Percentiles rank a stretch among this genome's conserved stretches.
Conservation (phyloP, 805 yeast genomes). For the Candida cerambycidarum region DNA sequence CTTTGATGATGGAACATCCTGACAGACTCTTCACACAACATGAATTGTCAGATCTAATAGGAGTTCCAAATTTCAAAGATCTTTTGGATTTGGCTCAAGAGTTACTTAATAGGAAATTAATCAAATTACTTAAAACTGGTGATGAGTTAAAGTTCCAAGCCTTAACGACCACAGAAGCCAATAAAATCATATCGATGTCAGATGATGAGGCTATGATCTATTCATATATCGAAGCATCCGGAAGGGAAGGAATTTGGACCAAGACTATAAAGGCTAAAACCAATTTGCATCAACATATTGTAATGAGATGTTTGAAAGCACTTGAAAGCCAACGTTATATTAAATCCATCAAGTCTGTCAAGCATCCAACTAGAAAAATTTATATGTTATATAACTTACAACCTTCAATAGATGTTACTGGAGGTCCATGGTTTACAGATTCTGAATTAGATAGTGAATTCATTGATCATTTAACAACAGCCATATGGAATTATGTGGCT, state of each 20-base stretch:
- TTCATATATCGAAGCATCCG: constrained; percentile 87
- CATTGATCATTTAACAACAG: constrained; percentile 77
- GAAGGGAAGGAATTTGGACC: constrained; percentile 96
- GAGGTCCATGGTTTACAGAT: constrained; percentile 99
- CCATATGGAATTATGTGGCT: constrained; percentile 85
- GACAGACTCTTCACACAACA: constrained; percentile 61
- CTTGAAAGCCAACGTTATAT: constrained; percentile 80
- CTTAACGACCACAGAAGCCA: constrained; percentile 70
- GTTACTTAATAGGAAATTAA: constrained; percentile 54
- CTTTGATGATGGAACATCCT: constrained; percentile 56
- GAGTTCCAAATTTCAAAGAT: constrained; percentile 43
- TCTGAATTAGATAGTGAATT: constrained; percentile 93
- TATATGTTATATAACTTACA: constrained; percentile 93
- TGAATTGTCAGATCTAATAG: constrained; percentile 57
- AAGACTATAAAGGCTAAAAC: constrained; percentile 86
- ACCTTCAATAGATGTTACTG: constrained; percentile 94
- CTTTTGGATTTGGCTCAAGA: constrained; percentile 52
- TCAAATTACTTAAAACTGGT: constrained; percentile 68
- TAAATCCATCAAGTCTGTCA: constrained; percentile 87
- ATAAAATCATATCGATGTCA: constrained; percentile 70
- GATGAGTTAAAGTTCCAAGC: constrained; percentile 74
- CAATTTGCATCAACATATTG: constrained; percentile 89
- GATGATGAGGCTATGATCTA: constrained; percentile 90
- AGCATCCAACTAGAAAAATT: constrained; percentile 89
- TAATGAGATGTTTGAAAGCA: constrained; percentile 74